Percentiles rank a stretch among this genome's conserved stretches.
phyloP scores from a whole-genome alignment of 2,329 filamentous ascomycete genomes.

The Pseudogymnoascus sp. region DNA sequence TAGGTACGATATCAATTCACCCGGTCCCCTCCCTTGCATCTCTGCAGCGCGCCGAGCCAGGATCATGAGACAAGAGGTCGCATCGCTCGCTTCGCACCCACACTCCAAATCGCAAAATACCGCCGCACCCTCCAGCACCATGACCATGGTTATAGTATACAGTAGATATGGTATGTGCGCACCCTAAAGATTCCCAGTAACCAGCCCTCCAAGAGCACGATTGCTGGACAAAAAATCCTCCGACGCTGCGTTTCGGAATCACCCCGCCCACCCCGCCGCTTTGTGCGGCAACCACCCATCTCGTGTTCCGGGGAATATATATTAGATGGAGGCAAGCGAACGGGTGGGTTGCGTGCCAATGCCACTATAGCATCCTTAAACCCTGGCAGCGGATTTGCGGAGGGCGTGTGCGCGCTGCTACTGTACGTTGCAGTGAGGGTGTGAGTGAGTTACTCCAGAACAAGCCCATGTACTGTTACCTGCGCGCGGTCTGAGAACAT shows the following conservation, averaged over 20 bases:
- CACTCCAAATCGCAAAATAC: not conserved
- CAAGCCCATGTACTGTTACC: not conserved
- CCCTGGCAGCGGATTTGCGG: not conserved
- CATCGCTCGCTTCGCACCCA: not conserved
- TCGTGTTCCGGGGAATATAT: not conserved
- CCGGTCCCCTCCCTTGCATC: not conserved
- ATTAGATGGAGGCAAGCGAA: slow-evolving; percentile 1
- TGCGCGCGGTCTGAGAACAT: not conserved
- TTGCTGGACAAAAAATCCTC: not conserved
- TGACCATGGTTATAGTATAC: not conserved
- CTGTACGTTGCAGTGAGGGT: not conserved
- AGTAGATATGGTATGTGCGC: not conserved
- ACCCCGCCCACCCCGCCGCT: not conserved
- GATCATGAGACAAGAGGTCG: slow-evolving; percentile 5
- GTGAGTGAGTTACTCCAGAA: not conserved
- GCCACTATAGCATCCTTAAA: not conserved
- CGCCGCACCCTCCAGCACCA: not conserved
- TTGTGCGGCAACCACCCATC: not conserved
- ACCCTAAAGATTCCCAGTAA: not conserved
- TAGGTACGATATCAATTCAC: not conserved
- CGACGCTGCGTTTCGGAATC: not conserved
- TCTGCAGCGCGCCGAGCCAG: not conserved
- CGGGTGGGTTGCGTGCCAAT: not conserved
- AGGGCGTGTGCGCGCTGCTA: not conserved
- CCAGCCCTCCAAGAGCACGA: not conserved